Evolutionary conservation across 23 red algal species (phyloP).

Genomic region (Gracilariopsis chorda): DNA sequence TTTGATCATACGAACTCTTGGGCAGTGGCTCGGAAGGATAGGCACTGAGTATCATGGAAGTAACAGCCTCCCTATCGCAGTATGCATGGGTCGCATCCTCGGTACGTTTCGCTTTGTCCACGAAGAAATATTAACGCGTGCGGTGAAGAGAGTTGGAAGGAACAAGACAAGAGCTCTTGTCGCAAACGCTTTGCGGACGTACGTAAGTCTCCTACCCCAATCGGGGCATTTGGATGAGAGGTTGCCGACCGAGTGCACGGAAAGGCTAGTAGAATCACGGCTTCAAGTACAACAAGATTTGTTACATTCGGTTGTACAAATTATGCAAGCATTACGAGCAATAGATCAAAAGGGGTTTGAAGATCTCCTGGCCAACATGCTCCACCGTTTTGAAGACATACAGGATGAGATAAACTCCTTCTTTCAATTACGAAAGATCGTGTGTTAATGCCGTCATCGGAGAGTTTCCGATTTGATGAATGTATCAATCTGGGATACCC

Average conservation of each 20-base stretch:
- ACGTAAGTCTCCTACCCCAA: background rate
- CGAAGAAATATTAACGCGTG: background rate
- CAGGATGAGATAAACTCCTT: background rate
- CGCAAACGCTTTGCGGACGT: background rate
- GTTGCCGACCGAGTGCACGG: background rate
- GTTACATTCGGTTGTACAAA: background rate
- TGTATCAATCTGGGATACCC: too few relatives aligned
- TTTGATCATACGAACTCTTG: background rate
- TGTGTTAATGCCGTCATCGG: too few relatives aligned
- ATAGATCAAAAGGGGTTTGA: background rate
- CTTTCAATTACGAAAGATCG: too few relatives aligned
- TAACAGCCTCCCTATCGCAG: constrained; percentile 4
- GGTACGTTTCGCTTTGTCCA: background rate
- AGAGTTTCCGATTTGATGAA: too few relatives aligned
- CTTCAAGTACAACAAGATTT: background rate
- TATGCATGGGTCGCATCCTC: constrained; percentile 32
- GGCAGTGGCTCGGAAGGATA: background rate
- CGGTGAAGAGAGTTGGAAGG: background rate
- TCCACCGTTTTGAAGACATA: background rate
- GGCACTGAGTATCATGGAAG: background rate
- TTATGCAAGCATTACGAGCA: background rate
- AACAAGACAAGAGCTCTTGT: background rate
- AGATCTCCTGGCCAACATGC: background rate
- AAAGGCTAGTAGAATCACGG: background rate
- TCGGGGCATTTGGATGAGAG: background rate